Evolutionary conservation across 2,329 filamentous ascomycete species (phyloP), one percentile per base, ranked within the genome.

Genomic region (Alternaria alternata): DNA sequence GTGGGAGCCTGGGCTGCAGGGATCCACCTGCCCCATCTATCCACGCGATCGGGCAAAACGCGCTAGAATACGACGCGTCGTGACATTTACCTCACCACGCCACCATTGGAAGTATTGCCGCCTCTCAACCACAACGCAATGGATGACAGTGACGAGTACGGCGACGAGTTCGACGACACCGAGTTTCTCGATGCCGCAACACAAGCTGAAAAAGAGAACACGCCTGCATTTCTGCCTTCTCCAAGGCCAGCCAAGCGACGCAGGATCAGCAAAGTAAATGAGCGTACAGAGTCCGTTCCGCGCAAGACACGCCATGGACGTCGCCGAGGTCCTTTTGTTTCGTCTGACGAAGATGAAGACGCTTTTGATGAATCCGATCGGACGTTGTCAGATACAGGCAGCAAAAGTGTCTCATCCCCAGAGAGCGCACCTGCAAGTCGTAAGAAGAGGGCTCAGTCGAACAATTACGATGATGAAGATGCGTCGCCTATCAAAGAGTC

Each of bases 101-200:
- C 70, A 64, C 66, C 48, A 46, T 59, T 55, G 54, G 54, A 54
- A 42, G 61, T 51, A 59, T 30, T 26, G 59, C 47, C 41, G 59
- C 53, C 63, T 60, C 57, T 56, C 65, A 44, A 54, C 60, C 56
- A 56, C 48, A 43, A 59, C 53, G 49, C 62, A 28, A 71, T 69
- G 66, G 68, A 67, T 32, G 73, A 75, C 39, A 75, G 71, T 61
- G 87, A 90, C 41, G 87, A 89, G 46, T 90, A 87, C 70, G 87
- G 87, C 59, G 87, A 88, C 63, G 71, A 88, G 63, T 84, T 90
- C 53, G 84, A 86, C 53, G 89, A 91, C 62, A 89, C 89, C 69
- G 89, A 90, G 65, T 79, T 91, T 59, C 81, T 91, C 44, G 80
- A 84, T 36, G 88, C 85, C 7, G 82, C 88, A 22, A 87, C 85